These are phyloP conservation scores for Naganishia albida DNA, from an alignment of 1,284 basidiomycete species.

Conservation along the genomic window DNA sequence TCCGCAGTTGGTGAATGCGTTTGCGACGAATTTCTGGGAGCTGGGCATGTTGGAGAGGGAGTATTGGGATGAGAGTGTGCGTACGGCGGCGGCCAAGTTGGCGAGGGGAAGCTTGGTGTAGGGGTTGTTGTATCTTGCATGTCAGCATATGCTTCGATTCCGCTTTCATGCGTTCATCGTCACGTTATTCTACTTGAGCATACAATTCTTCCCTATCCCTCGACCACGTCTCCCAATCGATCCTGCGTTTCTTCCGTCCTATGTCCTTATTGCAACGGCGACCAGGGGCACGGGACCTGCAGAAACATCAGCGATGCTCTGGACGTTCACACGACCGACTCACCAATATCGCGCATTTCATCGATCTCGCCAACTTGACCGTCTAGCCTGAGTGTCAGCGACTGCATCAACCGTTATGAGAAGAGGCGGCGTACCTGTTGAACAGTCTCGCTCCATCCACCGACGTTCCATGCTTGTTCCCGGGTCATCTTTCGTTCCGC, in stretches of 20 bases:
- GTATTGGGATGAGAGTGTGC: slow-evolving; percentile 53
- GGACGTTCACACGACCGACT: neutral
- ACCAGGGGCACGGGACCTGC: slow-evolving; percentile 47
- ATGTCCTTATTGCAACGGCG: slow-evolving; percentile 44
- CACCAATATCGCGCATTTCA: slow-evolving; percentile 50
- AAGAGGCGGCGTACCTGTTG: slow-evolving; percentile 65
- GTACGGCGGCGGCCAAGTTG: slow-evolving; percentile 47
- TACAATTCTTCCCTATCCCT: neutral
- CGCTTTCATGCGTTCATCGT: neutral
- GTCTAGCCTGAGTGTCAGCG: slow-evolving; percentile 39
- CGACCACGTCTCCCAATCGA: too few species aligned
- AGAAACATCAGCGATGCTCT: neutral
- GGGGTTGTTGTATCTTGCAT: neutral
- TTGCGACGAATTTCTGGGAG: slow-evolving; percentile 55
- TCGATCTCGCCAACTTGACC: slow-evolving; percentile 48
- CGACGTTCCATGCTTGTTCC: slow-evolving; percentile 86
- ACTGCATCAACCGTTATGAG: neutral
- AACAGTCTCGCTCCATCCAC: slow-evolving; percentile 92
- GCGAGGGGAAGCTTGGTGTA: slow-evolving; percentile 38
- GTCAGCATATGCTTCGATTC: neutral
- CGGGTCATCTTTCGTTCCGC: slow-evolving; percentile 76
- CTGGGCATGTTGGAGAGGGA: slow-evolving; percentile 45
- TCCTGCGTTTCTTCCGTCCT: too few species aligned
- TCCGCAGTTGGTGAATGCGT: slow-evolving; percentile 66
- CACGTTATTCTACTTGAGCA: neutral